These are phyloP conservation scores for Talaromyces islandicus DNA, from an alignment of 2,329 filamentous ascomycete species.

Conservation along the genomic window DNA sequence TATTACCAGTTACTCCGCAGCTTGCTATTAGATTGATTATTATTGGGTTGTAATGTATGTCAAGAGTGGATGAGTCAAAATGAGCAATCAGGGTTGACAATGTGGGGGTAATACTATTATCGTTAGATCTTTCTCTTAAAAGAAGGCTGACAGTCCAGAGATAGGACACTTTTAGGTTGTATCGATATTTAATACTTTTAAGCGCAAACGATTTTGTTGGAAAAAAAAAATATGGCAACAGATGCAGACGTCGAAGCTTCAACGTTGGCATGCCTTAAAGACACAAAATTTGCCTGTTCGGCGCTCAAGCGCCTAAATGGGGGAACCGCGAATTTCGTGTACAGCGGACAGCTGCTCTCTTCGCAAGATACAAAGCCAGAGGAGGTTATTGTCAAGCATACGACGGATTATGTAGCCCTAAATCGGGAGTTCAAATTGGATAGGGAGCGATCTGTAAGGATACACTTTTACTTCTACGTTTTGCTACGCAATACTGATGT, in stretches of 20 bases:
- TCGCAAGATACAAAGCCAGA: not conserved
- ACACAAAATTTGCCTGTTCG: not conserved
- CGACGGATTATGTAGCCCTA: slow-evolving; percentile 7
- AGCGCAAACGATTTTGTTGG: no score
- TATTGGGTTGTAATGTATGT: no score
- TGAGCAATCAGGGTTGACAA: not conserved
- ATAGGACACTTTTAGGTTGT: not conserved
- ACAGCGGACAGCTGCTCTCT: not conserved
- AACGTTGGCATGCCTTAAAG: not conserved
- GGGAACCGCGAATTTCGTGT: slow-evolving; percentile 9
- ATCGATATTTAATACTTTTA: no score
- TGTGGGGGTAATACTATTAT: no score
- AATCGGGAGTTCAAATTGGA: slow-evolving; percentile 8
- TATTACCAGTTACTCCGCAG: slow-evolving; percentile 25
- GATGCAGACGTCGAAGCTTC: slow-evolving; percentile 4
- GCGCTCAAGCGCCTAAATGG: slow-evolving; percentile 2
- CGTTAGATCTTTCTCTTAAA: no score
- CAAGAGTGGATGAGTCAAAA: not conserved
- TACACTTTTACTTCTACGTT: not conserved
- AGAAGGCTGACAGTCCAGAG: no score
- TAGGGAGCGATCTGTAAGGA: slow-evolving; percentile 3
- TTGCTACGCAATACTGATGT: not conserved
- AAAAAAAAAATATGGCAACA: slow-evolving; percentile 5
- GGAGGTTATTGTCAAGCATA: slow-evolving; percentile 8
- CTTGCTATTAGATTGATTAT: no score